Evolutionary conservation across 1,284 basidiomycete species (phyloP).

Genomic region (Ganoderma meredithae): DNA sequence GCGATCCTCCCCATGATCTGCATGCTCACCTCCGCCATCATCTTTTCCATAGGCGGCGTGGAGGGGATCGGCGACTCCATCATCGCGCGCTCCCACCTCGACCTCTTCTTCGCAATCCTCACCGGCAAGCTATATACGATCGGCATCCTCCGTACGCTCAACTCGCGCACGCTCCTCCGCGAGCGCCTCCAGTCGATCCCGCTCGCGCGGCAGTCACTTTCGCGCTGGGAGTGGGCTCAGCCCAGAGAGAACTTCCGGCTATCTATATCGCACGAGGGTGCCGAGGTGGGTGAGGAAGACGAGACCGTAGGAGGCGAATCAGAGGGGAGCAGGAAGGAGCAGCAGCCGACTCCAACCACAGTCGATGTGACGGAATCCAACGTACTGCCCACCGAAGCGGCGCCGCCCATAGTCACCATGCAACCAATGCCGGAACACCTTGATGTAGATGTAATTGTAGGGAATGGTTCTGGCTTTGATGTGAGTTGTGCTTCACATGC

Average conservation of each 20-base stretch:
- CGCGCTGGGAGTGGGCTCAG: constrained; percentile 40
- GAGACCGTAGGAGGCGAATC: background rate
- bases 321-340: background rate
- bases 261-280: background rate
- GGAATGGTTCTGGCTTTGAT: background rate
- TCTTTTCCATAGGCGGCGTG: constrained; percentile 51
- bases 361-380: constrained; percentile 2
- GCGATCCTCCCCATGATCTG: constrained; percentile 53
- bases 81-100: constrained; percentile 45
- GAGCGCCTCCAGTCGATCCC: constrained; percentile 48
- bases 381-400: background rate
- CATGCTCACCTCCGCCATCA: constrained; percentile 50
- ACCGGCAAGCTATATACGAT: constrained; percentile 60
- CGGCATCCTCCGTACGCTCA: constrained; percentile 55
- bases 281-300: background rate
- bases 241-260: constrained; percentile 6
- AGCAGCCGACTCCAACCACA: background rate
- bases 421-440: background rate
- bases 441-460: background rate
- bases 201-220: constrained; percentile 49
- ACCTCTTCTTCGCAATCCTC: constrained; percentile 55
- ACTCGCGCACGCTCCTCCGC: constrained; percentile 51
- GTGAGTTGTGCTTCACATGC: background rate
- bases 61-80: background rate
- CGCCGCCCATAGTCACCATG: background rate